A percentile compares a stretch with the other conserved stretches of the same genome.
Evolutionary conservation across 2,329 filamentous ascomycete genomes (phyloP).

Genomic region (Sarocladiaceae sp.): DNA sequence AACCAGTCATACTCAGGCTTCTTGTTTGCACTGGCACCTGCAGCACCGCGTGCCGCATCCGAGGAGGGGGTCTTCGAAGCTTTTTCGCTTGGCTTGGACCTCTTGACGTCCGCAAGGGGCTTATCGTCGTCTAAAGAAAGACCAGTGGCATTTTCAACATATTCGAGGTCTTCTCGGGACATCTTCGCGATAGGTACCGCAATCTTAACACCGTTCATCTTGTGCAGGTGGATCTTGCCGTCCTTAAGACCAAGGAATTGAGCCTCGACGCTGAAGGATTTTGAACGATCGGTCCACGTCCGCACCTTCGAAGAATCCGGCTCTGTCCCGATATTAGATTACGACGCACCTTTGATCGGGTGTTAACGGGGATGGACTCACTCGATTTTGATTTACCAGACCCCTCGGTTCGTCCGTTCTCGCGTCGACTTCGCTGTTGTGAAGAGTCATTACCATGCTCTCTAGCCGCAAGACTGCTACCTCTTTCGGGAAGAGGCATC

Average conservation of each 20-base stretch:
- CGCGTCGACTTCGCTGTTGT: conserved; percentile 66
- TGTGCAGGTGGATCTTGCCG: conserved; percentile 95
- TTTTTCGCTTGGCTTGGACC: conserved; percentile 31
- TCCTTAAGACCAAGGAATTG: conserved; percentile 93
- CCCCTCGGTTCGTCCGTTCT: conserved; percentile 55
- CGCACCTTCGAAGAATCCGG: conserved; percentile 78
- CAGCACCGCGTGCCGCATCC: conserved; percentile 44
- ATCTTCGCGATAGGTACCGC: conserved; percentile 93
- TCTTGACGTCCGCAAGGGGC: conserved; percentile 78
- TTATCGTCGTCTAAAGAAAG: conserved; percentile 91
- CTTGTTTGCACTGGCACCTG: conserved; percentile 50
- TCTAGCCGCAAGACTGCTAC: conserved; percentile 67
- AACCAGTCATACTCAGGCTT: conserved; percentile 95
- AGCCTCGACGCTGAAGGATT: conserved; percentile 94
- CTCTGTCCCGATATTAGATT: conserved; percentile 47
- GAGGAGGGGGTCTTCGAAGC: conserved; percentile 20
- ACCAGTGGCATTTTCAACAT: conserved; percentile 83
- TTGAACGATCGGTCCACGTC: conserved; percentile 91
- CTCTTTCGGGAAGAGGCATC: conserved; percentile 68
- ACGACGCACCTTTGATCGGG: background rate
- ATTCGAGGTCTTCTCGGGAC: conserved; percentile 91
- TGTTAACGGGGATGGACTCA: conserved; percentile 39
- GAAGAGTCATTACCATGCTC: conserved; percentile 60
- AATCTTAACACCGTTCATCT: conserved; percentile 97
- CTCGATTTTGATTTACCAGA: conserved; percentile 61